Evolutionary conservation across 345 rosid species (phyloP), one percentile per base, ranked within the genome.

Genomic region (Pelargonium nanum): DNA sequence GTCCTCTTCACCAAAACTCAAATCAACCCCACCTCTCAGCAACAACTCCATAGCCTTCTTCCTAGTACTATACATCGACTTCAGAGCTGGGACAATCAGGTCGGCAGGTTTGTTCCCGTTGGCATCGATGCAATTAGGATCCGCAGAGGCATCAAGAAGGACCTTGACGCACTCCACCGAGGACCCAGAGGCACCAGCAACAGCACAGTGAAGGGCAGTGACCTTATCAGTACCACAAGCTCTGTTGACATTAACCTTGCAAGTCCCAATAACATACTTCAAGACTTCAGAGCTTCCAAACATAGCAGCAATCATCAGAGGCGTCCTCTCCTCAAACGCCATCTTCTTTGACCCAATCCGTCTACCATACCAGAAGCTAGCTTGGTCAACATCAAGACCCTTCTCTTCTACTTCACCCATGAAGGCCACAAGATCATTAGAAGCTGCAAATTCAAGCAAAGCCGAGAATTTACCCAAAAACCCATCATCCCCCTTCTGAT

Each of bases 181-280:
- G 0, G 89, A 74, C 65, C 53, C 59, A 0, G 93, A 60, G 45
- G 93, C 84, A 23, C 95, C 91, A 17, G 93, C 93, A 64, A 81
- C 89, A 12, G 95, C 98, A 62, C 90, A 89, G 75, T 92, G 98
- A 62, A 92, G 93, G 19, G 98, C 96, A 40, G 98, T 86, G 59
- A 81, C 85, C 72, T 75, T 80, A 80, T 89, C 96, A 6, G 65
- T 67, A 30, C 96, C 85, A 26, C 85, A 88, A 70, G 80, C 78
- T 67, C 83, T 77, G 48, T 86, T 82, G 59, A 86, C 85, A 61
- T 86, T 80, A 40, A 73, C 66, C 53, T 70, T 81, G 6, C 78
- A 81, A 0, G 80, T 75, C 56, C 67, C 75, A 2, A 83, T 69
- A 16, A 92, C 75, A 64, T 86, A 88, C 75, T 74, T 86, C 65